Percentiles rank a stretch among this genome's conserved stretches.
These are phyloP conservation scores for Russula virescens DNA, from an alignment of 768 basidiomycete species.

Conservation along the genomic window DNA sequence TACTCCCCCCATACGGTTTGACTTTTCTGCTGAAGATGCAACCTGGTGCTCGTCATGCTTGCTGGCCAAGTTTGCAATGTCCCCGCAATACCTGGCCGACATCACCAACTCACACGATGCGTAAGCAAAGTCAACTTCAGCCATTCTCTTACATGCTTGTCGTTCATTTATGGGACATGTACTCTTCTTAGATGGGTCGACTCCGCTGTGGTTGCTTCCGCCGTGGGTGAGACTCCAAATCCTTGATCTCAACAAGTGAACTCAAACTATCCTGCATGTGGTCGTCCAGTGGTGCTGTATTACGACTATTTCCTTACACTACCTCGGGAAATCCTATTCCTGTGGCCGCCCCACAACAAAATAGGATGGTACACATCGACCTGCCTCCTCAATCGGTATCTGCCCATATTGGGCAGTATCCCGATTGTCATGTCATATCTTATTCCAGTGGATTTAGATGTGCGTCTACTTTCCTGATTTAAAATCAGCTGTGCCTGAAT, in stretches of 20 bases:
- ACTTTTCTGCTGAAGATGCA: not conserved
- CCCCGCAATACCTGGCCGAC: not conserved
- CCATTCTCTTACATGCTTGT: no score
- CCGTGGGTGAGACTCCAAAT: not conserved
- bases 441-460: not conserved
- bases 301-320: no score
- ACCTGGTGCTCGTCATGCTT: no score
- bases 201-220: not conserved
- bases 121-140: no score
- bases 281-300: conserved; percentile 26
- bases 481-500: no score
- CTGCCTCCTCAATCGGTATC: no score
- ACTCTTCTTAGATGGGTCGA: conserved; percentile 2
- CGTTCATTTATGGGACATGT: no score
- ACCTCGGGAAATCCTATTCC: no score
- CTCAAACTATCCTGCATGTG: not conserved
- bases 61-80: conserved; percentile 8
- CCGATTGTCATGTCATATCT: conserved; percentile 27
- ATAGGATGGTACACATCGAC: no score
- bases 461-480: not conserved
- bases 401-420: conserved; percentile 35
- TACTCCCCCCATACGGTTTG: not conserved
- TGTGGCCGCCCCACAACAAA: no score
- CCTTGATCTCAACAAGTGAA: not conserved
- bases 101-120: no score